A percentile compares a stretch with the other conserved stretches of the same genome.
Conservation (phyloP, 805 yeast genomes). For the Yarrowia sp. region DNA sequence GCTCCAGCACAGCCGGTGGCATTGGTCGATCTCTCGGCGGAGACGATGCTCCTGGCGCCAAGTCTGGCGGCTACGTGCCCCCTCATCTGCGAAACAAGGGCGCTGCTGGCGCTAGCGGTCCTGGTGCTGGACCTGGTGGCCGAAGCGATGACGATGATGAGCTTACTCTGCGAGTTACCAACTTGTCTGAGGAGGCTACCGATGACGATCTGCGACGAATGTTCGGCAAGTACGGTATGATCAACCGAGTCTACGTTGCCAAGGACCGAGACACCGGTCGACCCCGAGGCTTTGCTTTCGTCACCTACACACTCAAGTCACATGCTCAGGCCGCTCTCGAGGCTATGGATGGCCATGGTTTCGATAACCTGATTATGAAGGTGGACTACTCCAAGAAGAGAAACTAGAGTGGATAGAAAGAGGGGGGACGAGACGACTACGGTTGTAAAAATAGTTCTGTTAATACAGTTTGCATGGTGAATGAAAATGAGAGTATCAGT, state of each 20-base stretch:
- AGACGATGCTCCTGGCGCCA: slow-evolving; percentile 39
- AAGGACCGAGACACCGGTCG: slow-evolving; percentile 91
- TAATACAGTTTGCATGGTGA: slow-evolving; percentile 27
- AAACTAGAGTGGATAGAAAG: slow-evolving; percentile 1
- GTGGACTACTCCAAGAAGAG: slow-evolving; percentile 43
- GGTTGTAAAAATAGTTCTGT: slow-evolving; percentile 24
- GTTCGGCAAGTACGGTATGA: slow-evolving; percentile 67
- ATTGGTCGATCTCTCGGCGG: slow-evolving; percentile 38
- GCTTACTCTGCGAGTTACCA: slow-evolving; percentile 85
- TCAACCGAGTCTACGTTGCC: slow-evolving; percentile 75
- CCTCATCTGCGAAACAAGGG: slow-evolving; percentile 54
- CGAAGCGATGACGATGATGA: slow-evolving; percentile 70
- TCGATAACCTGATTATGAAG: slow-evolving; percentile 75
- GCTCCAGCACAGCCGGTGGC: slow-evolving; percentile 43
- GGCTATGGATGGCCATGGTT: slow-evolving; percentile 82
- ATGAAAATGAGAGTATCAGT: background rate
- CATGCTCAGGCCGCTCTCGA: slow-evolving; percentile 78
- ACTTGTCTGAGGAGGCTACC: slow-evolving; percentile 79
- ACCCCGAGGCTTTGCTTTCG: slow-evolving; percentile 94
- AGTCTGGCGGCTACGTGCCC: slow-evolving; percentile 52
- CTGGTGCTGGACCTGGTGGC: slow-evolving; percentile 41
- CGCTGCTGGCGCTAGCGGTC: slow-evolving; percentile 38
- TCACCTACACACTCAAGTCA: slow-evolving; percentile 58
- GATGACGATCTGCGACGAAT: slow-evolving; percentile 76
- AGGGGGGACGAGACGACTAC: background rate